phyloP scores from a whole-genome alignment of 805 yeast genomes.

The Candida methanosorbosa region DNA sequence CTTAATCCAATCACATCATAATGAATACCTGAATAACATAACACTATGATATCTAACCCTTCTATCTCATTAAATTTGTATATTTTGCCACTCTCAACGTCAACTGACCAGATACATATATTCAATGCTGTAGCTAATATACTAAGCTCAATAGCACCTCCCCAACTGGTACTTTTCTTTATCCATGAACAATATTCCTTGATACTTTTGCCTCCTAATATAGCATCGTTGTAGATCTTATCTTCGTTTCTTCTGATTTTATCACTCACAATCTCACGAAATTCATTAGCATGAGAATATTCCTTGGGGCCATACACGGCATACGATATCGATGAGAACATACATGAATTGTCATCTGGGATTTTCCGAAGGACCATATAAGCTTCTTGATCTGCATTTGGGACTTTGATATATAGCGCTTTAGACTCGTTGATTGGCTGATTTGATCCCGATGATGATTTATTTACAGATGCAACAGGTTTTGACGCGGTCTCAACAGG shows the following conservation, averaged over 20 bases:
- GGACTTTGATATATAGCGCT: slow-evolving; percentile 7
- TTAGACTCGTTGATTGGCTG: slow-evolving; percentile 4
- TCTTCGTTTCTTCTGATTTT: slow-evolving; percentile 33
- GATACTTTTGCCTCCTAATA: slow-evolving; percentile 49
- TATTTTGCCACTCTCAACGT: slow-evolving; percentile 50
- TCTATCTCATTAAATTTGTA: slow-evolving; percentile 42
- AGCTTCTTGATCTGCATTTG: slow-evolving; percentile 11
- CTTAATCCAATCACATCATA: slow-evolving; percentile 54
- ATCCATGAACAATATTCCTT: slow-evolving; percentile 57
- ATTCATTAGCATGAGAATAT: slow-evolving; percentile 31
- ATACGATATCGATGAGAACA: slow-evolving; percentile 58
- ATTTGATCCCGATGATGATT: slow-evolving; percentile 3
- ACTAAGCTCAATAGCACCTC: slow-evolving; percentile 73
- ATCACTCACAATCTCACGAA: slow-evolving; percentile 44
- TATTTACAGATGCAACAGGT: slow-evolving; percentile 1
- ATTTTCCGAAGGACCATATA: slow-evolving; percentile 45
- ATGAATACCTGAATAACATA: slow-evolving; percentile 65
- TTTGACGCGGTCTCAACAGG: neutral
- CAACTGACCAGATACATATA: slow-evolving; percentile 50
- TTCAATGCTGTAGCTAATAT: slow-evolving; percentile 46
- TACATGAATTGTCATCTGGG: slow-evolving; percentile 73
- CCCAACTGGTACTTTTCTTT: slow-evolving; percentile 54
- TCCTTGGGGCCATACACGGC: slow-evolving; percentile 31
- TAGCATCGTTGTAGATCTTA: slow-evolving; percentile 40
- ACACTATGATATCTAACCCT: slow-evolving; percentile 32